Percentiles rank a stretch among this genome's conserved stretches.
Evolutionary conservation across 805 yeast species (phyloP).

Genomic region (Candida suzukii): DNA sequence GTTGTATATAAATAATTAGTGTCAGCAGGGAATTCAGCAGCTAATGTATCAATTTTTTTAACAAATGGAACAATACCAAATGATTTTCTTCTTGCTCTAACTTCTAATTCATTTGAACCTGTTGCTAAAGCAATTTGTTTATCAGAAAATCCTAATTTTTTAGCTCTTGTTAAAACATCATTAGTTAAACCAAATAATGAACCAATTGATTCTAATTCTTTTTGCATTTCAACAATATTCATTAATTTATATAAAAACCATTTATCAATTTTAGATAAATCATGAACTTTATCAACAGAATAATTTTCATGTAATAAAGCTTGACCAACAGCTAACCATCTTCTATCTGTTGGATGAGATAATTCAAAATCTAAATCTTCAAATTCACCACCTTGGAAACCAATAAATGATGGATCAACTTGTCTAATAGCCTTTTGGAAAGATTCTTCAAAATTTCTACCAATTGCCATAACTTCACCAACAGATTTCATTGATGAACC

Average conservation of each 20-base stretch:
- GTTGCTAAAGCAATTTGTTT: conserved; percentile 82
- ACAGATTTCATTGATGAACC: conserved; percentile 98
- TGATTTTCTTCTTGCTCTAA: conserved; percentile 74
- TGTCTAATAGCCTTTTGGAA: conserved; percentile 97
- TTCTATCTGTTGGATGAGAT: conserved; percentile 86
- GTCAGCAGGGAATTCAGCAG: conserved; percentile 98
- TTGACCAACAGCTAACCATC: conserved; percentile 98
- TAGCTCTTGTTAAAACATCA: conserved; percentile 71
- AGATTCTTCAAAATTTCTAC: conserved; percentile 95
- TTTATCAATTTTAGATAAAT: conserved; percentile 84
- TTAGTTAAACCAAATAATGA: conserved; percentile 52
- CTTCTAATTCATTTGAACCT: conserved; percentile 67
- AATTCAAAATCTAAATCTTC: conserved; percentile 74
- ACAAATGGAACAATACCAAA: conserved; percentile 86
- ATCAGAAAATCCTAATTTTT: conserved; percentile 93
- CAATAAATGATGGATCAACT: conserved; percentile 84
- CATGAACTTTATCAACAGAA: conserved; percentile 88
- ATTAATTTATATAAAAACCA: conserved; percentile 92
- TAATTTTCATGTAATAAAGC: conserved; percentile 89
- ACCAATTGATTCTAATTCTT: conserved; percentile 62
- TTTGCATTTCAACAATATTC: conserved; percentile 89
- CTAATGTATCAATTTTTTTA: conserved; percentile 93
- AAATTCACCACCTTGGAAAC: conserved; percentile 81
- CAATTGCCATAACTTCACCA: conserved; percentile 99
- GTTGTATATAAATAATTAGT: conserved; percentile 95